Percentiles rank a stretch among this genome's conserved stretches.
These are phyloP conservation scores for Leucogyrophana mollusca DNA, from an alignment of 768 basidiomycete species.

Conservation along the genomic window DNA sequence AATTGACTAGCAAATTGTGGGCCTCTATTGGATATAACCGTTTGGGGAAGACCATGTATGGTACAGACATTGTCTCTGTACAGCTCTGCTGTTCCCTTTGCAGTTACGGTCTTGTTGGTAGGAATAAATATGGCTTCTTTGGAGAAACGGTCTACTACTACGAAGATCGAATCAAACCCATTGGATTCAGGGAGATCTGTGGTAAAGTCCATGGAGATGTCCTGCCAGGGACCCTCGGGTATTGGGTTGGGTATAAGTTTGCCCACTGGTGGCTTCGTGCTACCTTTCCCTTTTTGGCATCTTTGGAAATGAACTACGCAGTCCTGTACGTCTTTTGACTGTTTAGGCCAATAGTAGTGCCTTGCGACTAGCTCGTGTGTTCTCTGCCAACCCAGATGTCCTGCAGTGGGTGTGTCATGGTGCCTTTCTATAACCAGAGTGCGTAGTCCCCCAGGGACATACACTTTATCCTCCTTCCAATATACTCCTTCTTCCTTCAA, in stretches of 20 bases:
- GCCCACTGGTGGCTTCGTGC: conserved; percentile 37
- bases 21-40: conserved; percentile 1
- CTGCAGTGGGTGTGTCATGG: too few relatives aligned
- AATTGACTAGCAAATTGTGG: conserved; percentile 4
- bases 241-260: conserved; percentile 21
- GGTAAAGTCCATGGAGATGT: conserved; percentile 22
- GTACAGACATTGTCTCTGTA: conserved; percentile 1
- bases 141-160: background rate
- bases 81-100: background rate
- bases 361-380: too few relatives aligned
- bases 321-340: too few relatives aligned
- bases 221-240: conserved; percentile 24
- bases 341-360: too few relatives aligned
- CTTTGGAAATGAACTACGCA: too few relatives aligned
- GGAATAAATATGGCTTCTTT: conserved; percentile 1
- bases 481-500: too few relatives aligned
- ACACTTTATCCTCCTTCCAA: too few relatives aligned
- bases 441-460: too few relatives aligned
- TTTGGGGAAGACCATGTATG: background rate
- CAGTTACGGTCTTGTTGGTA: background rate
- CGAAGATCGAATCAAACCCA: background rate
- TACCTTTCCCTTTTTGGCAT: too few relatives aligned
- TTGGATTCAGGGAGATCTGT: background rate
- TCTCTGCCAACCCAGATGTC: too few relatives aligned
- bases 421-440: too few relatives aligned